Evolutionary conservation across 371 early-diverging fungal species (phyloP), one percentile per base, ranked within the genome.

Genomic region (Mortierella sp.): DNA sequence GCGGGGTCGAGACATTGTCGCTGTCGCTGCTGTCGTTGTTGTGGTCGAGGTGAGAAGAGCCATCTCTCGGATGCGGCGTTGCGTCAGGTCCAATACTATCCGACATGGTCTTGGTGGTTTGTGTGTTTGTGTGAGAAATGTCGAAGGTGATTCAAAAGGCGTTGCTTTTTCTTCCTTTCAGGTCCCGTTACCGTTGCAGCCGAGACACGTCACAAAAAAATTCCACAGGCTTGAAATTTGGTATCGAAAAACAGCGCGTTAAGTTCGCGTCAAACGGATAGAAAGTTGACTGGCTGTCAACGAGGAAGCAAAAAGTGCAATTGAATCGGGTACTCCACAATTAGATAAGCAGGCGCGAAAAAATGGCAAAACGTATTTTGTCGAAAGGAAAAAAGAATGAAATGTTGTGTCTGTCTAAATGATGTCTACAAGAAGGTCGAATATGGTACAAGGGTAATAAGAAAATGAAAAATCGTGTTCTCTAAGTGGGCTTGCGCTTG

Each of bases 401-500:
- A n/a, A n/a, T n/a, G n/a, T n/a, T n/a, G n/a, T n/a, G n/a, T n/a
- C n/a, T n/a, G n/a, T n/a, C n/a, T n/a, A 61, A 50, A 24, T 24
- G 24, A 50, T 61, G 61, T 61, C 61, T 61, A 61, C 34, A 61
- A 10, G 29, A 19, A 9, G 19, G n/a, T 64, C 26, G 43, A 11
- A 16, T 70, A 70, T 45, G 44, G 58, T 70, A 70, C 70, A 70
- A 43, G 10, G 34, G 52, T 39, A 37, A 44, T 37, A 68, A 67
- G 37, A 48, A 68, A 68, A 68, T 48, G 37, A 34, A 22, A 47
- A 13, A 34, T n/a, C 11, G 11, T 11, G 14, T 3, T 58, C 39
- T 68, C 74, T 74, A 74, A 26, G 39, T 66, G 16, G 71, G 81
- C 48, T 73, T 80, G 47, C 71, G 80, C 16, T 53, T 50, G n/a